Evolutionary conservation across 2,329 filamentous ascomycete genomes (phyloP).

Genomic region (Zelopaecilomyces penicillatus): DNA sequence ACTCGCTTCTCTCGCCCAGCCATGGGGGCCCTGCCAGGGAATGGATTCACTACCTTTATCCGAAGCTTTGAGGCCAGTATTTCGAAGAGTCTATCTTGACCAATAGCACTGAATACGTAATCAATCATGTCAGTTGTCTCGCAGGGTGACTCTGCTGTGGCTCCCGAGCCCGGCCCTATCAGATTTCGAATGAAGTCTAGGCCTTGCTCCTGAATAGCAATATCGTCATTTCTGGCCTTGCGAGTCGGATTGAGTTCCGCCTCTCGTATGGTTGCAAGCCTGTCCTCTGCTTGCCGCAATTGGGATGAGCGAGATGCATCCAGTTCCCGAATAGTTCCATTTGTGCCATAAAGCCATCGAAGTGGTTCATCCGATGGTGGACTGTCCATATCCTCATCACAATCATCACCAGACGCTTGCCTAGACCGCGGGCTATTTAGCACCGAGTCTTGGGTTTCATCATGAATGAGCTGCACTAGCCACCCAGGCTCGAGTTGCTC

Average conservation of each 20-base stretch:
- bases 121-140: slow-evolving; percentile 71
- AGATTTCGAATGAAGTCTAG: slow-evolving; percentile 86
- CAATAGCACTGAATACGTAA: slow-evolving; percentile 66
- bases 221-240: slow-evolving; percentile 66
- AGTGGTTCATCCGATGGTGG: slow-evolving; percentile 37
- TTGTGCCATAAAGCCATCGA: slow-evolving; percentile 26
- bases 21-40: slow-evolving; percentile 32
- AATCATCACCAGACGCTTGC: slow-evolving; percentile 27
- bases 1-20: slow-evolving; percentile 37
- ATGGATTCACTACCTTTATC: slow-evolving; percentile 47
- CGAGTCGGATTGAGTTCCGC: slow-evolving; percentile 59
- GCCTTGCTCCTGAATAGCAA: slow-evolving; percentile 83
- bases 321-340: slow-evolving; percentile 24
- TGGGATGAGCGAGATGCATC: slow-evolving; percentile 30
- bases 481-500: slow-evolving; percentile 70
- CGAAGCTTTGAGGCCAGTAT: slow-evolving; percentile 73
- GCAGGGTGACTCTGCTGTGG: slow-evolving; percentile 39
- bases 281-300: slow-evolving; percentile 41
- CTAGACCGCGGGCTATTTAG: slow-evolving; percentile 29
- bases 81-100: slow-evolving; percentile 69
- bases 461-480: slow-evolving; percentile 70
- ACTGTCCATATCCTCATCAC: slow-evolving; percentile 53
- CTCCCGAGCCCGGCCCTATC: slow-evolving; percentile 50
- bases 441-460: slow-evolving; percentile 48
- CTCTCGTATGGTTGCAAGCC: slow-evolving; percentile 47